Evolutionary conservation across 768 basidiomycete genomes (phyloP).

Genomic region (Leucosporidium scottii): DNA sequence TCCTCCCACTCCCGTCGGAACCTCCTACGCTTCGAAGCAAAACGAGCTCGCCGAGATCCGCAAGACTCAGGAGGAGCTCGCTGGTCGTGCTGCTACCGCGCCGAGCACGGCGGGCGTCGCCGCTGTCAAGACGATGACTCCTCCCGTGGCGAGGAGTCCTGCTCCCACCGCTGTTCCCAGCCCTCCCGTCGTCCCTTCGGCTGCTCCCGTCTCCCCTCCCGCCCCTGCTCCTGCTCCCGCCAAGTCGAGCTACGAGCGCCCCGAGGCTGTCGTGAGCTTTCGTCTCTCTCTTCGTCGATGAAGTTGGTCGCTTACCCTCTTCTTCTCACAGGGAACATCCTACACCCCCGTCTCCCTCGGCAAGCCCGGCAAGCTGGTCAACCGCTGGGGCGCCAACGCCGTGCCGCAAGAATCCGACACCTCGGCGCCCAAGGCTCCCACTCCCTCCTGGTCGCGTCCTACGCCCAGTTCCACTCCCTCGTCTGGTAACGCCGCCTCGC

Average conservation of each 20-base stretch:
- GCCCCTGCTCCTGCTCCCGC: slow-evolving; percentile 30
- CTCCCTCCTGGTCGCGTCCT: slow-evolving; percentile 46
- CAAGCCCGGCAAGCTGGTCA: slow-evolving; percentile 78
- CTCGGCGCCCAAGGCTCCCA: slow-evolving; percentile 2
- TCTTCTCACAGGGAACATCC: slow-evolving; percentile 50
- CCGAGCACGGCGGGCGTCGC: slow-evolving; percentile 37
- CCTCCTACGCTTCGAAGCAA: slow-evolving; percentile 35
- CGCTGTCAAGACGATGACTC: slow-evolving; percentile 47
- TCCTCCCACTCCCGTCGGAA: slow-evolving; percentile 36
- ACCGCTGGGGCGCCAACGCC: slow-evolving; percentile 58
- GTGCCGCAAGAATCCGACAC: slow-evolving; percentile 40
- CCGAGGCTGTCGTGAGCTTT: slow-evolving; percentile 60
- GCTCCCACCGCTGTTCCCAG: slow-evolving; percentile 23
- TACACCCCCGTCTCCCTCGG: slow-evolving; percentile 82
- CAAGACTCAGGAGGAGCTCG: slow-evolving; percentile 26
- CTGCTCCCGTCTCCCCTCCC: slow-evolving; percentile 48
- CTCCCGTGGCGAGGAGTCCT: slow-evolving; percentile 50
- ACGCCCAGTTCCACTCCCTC: slow-evolving; percentile 25
- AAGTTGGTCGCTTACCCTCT: neutral
- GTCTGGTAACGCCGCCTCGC: slow-evolving; percentile 10
- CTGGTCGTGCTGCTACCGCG: slow-evolving; percentile 43
- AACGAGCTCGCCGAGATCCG: slow-evolving; percentile 43
- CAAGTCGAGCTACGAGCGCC: slow-evolving; percentile 56
- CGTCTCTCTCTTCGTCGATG: neutral
- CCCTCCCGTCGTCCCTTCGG: slow-evolving; percentile 28